Evolutionary conservation across 768 basidiomycete genomes (phyloP).

Genomic region (Fomitopsis serialis): DNA sequence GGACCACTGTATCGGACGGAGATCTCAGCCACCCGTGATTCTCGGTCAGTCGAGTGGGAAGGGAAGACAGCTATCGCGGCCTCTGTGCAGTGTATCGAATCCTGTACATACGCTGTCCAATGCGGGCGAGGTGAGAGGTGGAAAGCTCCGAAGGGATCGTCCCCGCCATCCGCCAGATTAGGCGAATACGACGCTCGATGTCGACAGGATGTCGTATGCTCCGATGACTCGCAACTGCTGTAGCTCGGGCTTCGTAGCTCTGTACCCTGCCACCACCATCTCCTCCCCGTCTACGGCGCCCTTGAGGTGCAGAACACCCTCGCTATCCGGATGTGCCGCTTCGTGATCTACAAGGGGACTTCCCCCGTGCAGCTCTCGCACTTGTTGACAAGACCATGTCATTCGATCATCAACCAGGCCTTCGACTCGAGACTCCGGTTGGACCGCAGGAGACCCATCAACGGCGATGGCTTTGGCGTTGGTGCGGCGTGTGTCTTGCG

Average conservation of each 20-base stretch:
- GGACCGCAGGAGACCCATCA: slow-evolving; percentile 80
- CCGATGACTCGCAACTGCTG: background rate
- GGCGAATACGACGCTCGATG: background rate
- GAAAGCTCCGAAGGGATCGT: no score
- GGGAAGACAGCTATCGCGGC: no score
- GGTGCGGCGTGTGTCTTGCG: slow-evolving; percentile 40
- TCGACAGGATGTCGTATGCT: background rate
- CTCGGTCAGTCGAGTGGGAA: no score
- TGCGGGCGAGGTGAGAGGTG: no score
- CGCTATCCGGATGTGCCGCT: slow-evolving; percentile 61
- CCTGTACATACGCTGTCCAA: no score
- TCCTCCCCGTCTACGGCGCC: background rate
- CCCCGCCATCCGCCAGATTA: no score
- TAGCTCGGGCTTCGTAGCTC: background rate
- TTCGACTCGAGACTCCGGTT: slow-evolving; percentile 89
- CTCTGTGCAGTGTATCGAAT: no score
- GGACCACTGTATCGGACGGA: no score
- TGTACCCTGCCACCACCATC: background rate
- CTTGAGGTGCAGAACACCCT: background rate
- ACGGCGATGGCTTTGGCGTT: slow-evolving; percentile 95
- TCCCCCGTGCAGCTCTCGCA: slow-evolving; percentile 89
- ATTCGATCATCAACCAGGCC: slow-evolving; percentile 96
- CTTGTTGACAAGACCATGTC: slow-evolving; percentile 90
- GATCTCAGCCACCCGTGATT: no score
- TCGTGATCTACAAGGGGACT: slow-evolving; percentile 94